Evolutionary conservation across 441 rosid species (phyloP).

Genomic region (Arabidopsis hybrid): DNA sequence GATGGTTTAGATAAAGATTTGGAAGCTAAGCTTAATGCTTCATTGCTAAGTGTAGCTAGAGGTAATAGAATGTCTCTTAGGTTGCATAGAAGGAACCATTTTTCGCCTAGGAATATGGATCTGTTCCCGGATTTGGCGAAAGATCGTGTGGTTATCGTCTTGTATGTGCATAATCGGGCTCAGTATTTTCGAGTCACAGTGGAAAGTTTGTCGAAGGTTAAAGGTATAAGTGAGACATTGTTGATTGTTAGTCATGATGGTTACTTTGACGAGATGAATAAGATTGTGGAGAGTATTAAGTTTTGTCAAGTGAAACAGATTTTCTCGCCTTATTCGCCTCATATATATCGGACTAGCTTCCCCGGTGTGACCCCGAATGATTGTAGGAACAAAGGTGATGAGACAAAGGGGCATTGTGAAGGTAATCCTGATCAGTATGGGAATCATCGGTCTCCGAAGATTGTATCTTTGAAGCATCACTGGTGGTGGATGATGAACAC

Average conservation of each 20-base stretch:
- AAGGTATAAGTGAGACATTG: constrained; percentile 85
- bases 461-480: constrained; percentile 95
- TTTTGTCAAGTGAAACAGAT: constrained; percentile 95
- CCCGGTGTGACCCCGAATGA: constrained; percentile 75
- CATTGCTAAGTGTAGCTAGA: constrained; percentile 60
- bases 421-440: constrained; percentile 97
- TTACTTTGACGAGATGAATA: constrained; percentile 85
- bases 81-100: constrained; percentile 64
- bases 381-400: constrained; percentile 76
- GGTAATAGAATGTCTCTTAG: constrained; percentile 60
- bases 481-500: constrained; percentile 99
- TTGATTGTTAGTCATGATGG: constrained; percentile 96
- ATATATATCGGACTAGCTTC: constrained; percentile 63
- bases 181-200: constrained; percentile 81
- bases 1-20: constrained; percentile 39
- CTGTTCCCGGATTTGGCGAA: constrained; percentile 69
- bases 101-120: constrained; percentile 76
- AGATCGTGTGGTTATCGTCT: constrained; percentile 73
- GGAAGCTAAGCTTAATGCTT: constrained; percentile 41
- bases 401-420: constrained; percentile 53
- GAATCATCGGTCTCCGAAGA: constrained; percentile 80
- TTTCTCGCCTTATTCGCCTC: constrained; percentile 85
- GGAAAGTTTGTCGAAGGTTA: constrained; percentile 77
- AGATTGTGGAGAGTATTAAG: constrained; percentile 70
- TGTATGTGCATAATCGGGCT: constrained; percentile 93